A percentile compares a stretch with the other conserved stretches of the same genome.
These are phyloP conservation scores for Trametes maxima DNA, from an alignment of 768 basidiomycete species.

Conservation along the genomic window DNA sequence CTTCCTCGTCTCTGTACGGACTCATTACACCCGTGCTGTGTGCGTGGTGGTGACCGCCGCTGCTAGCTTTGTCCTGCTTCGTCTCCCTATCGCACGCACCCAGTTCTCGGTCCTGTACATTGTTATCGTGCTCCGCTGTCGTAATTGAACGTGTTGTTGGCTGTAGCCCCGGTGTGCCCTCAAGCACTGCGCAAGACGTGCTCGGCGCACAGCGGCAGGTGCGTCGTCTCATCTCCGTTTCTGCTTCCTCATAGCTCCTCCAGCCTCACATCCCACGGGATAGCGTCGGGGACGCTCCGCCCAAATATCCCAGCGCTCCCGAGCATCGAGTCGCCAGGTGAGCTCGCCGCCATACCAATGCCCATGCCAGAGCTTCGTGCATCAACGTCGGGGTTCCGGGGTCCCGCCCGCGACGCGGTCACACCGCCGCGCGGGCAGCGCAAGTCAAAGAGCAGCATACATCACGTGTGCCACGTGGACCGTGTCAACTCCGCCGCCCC, in stretches of 20 bases:
- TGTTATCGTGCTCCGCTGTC: background rate
- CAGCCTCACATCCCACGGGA: too few relatives aligned
- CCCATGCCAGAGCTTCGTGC: background rate
- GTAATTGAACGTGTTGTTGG: background rate
- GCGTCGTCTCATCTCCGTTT: background rate
- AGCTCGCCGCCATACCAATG: too few relatives aligned
- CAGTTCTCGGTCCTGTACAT: background rate
- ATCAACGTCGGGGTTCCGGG: background rate
- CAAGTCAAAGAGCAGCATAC: background rate
- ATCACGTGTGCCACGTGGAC: constrained; percentile 25
- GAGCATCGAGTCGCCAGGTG: too few relatives aligned
- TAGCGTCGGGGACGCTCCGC: too few relatives aligned
- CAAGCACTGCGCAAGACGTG: background rate
- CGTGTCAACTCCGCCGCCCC: constrained; percentile 22
- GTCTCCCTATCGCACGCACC: background rate
- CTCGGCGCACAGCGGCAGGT: background rate
- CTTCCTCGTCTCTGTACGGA: background rate
- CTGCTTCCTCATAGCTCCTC: too few relatives aligned
- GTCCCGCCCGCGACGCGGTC: background rate
- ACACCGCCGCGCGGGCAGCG: too few relatives aligned
- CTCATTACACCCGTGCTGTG: background rate
- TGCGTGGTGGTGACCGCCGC: constrained; percentile 1
- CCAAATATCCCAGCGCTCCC: too few relatives aligned
- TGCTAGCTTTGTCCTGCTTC: constrained; percentile 12
- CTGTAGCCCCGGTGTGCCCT: constrained; percentile 5